Evolutionary conservation across 1,139 yeast genomes (phyloP), one percentile per base, ranked within the genome.

Genomic region (Geotrichum histeridarum): DNA sequence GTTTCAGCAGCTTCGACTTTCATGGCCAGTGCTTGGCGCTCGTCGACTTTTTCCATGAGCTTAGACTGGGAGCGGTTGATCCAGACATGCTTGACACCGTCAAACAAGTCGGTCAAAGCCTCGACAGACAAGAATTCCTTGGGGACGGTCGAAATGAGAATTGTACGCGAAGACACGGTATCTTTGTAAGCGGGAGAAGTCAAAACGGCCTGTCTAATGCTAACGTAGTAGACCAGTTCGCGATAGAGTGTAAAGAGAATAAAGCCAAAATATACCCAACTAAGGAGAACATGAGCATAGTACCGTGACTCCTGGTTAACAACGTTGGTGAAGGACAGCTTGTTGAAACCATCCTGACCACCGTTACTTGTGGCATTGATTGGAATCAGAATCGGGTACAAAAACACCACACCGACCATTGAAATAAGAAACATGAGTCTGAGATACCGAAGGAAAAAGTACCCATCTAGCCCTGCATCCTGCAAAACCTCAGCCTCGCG

Each of bases 381-480:
- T 0, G 99, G 95, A 59, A 93, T 77, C 57, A 93, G 73, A 57
- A 93, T 80, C 33, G 96, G 94, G 80, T 88, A 82, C 15, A 84
- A 71, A 18, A 84, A 63, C 36, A 86, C 60, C 54, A 87, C 80
- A 1, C 95, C 95, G 9, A 83, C 65, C 9, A 82, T 65, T 31
- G 87, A 80, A 51, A 87, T 68, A 22, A 78, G 68, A 32, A 81
- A 75, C 57, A 87, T 78, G 50, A 87, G 77, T 53, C 85, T 80
- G 57, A 93, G 68, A 68, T 83, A 93, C 61, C 99, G 77, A 53
- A 88, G 69, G 66, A 87, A 91, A 63, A 90, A 83, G 72, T 89
- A 93, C n/a, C 96, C 97, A 69, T 91, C 98, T 9, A 88, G 70
- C 44, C 96, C 95, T 31, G 89, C 78, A 61, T 86, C 89, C 64